Percentiles rank a stretch among this genome's conserved stretches.
Conservation (phyloP, 768 basidiomycete genomes). For the Tephrocybe sp. region DNA sequence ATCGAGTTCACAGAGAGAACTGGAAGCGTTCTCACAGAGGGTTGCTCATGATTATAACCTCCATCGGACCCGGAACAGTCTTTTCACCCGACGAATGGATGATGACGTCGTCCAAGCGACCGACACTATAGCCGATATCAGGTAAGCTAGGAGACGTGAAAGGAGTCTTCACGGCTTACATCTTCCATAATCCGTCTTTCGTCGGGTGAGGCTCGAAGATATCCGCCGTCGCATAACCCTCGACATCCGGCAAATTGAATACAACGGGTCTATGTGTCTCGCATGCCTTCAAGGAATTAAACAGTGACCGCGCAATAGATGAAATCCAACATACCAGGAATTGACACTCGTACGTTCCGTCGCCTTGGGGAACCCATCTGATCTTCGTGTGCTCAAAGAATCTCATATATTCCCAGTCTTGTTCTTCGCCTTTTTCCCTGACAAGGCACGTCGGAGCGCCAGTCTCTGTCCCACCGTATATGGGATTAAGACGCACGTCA, state of each 20-base stretch:
- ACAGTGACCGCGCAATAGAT: too few species aligned
- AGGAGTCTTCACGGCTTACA: too few species aligned
- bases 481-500: constrained; percentile 24
- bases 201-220: background rate
- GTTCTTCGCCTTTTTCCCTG: constrained; percentile 16
- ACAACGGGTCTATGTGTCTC: background rate
- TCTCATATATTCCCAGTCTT: constrained; percentile 33
- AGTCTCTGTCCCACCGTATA: constrained; percentile 31
- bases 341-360: constrained; percentile 37
- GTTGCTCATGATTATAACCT: constrained; percentile 19
- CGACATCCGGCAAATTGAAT: background rate
- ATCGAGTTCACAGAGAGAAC: too few species aligned
- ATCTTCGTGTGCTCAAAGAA: constrained; percentile 21
- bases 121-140: too few species aligned
- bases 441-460: constrained; percentile 15
- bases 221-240: background rate
- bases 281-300: too few species aligned
- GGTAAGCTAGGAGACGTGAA: too few species aligned
- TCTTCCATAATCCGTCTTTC: too few species aligned
- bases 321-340: constrained; percentile 35
- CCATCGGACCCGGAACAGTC: constrained; percentile 35
- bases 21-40: too few species aligned
- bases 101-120: constrained; percentile 40
- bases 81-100: constrained; percentile 36
- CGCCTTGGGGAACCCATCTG: too few species aligned